Evolutionary conservation across 1,139 yeast genomes (phyloP), one percentile per base, ranked within the genome.

Genomic region (Suhomyces wounanorum): DNA sequence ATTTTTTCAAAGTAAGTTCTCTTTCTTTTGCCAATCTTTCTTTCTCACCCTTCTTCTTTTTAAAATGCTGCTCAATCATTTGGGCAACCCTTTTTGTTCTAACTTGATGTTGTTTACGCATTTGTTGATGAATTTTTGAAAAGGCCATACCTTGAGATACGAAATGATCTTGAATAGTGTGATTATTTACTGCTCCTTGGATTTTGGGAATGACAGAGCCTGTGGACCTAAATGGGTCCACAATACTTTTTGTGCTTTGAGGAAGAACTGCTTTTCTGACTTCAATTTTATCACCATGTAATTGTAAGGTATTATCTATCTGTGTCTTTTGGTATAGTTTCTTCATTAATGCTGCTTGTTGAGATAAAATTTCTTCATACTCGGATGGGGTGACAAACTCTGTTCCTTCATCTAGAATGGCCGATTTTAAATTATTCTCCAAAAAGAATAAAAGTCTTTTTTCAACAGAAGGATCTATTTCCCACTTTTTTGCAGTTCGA

Each of bases 61-160:
- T 88, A 72, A 91, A 94, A 70, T 94, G 95, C 47, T 79, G 84
- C 54, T 92, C 98, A 31, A 95, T 75, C 88, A 91, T 89, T 45
- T 79, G 83, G 0, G 97, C 86, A 14, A 91, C 78, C 59, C 84
- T 89, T 60, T 85, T 81, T 1, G 90, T 84, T 55, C 84, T 76
- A n/a, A 85, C 78, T 26, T 83, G 79, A 59, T 88, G 89, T 28
- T 82, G 81, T 53, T 76, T 82, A 48, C 90, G 78, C 53, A 82
- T 78, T 55, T 87, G 94, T 51, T 81, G 83, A 58, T 90, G 84
- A 8, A 89, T 70, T 58, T 83, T 86, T 7, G 96, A 81, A 61
- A 90, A 82, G 44, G 84, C 77, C 35, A 84, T 66, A 1, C 95
- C 96, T 56, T 94, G 99, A 0, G 84, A 78, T 0, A 89, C 66